Evolutionary conservation across 768 basidiomycete species (phyloP), one percentile per base, ranked within the genome.

Genomic region (Gelatoporia subvermispora): DNA sequence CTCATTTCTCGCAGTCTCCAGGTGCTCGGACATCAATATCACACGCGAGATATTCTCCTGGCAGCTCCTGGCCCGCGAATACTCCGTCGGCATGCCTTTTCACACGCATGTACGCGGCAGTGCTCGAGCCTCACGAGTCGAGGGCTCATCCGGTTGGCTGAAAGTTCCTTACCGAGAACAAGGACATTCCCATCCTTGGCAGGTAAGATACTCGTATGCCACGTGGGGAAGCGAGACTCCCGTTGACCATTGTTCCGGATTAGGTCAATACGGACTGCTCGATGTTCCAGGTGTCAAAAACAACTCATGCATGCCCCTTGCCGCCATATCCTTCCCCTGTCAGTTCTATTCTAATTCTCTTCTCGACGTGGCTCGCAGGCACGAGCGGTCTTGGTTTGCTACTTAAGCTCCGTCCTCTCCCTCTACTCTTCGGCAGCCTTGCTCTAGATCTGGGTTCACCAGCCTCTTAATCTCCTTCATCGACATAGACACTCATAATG

Each of bases 401-500:
- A 54, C 52, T 50, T 55, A 58, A 51, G 48, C 48, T 49, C 50
- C 41, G 41, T 11, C 22, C 9, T 40, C 35, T 43, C 23, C 35
- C 20, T 8, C 10, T 22, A n/a, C 20, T 43, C 41, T 41, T 35
- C 48, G 34, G 39, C 40, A 52, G 44, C 9, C 37, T 28, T 42
- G 18, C 47, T 35, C 40, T 47, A 51, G 54, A 44, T 51, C 38
- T 43, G 24, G 40, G 23, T 51, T 20, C 48, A 10, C 28, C 45
- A 41, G 39, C 52, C 38, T 37, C 47, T 17, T 46, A 53, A 46
- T 48, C 46, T 50, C 41, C 46, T 28, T 31, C 36, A 42, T 21
- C 47, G 47, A 42, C 42, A 41, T 48, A 48, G 43, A 52, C 28
- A 52, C 28, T 35, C 60, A 47, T 47, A 55, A 74, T 74, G 71